Conservation (phyloP, 1,284 basidiomycete species). For the Heliocybe sulcata region DNA sequence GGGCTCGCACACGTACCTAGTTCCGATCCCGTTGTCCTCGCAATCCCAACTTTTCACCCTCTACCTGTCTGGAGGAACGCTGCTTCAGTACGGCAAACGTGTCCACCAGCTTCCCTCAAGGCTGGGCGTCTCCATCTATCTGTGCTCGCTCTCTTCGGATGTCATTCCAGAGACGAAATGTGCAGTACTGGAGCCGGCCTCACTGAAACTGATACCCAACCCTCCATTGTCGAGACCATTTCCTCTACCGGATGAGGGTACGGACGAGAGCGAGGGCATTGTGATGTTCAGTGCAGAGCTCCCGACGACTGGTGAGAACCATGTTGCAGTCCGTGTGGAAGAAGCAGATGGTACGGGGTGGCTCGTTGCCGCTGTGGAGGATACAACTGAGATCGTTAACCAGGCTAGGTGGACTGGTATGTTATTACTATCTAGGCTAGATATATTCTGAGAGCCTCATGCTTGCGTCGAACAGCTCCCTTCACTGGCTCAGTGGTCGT, state of each 20-base stretch:
- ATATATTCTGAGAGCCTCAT: no score
- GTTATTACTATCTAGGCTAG: neutral
- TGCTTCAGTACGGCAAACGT: constrained; percentile 18
- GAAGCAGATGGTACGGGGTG: constrained; percentile 50
- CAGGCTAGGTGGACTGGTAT: neutral
- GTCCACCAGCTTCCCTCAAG: neutral
- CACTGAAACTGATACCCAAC: constrained; percentile 55
- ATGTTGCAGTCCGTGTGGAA: constrained; percentile 46
- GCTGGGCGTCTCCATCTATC: neutral
- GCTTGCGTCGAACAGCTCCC: neutral
- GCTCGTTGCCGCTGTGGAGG: constrained; percentile 38
- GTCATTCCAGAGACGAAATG: constrained; percentile 36
- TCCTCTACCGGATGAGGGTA: constrained; percentile 57
- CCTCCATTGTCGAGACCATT: constrained; percentile 45
- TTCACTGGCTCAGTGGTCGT: neutral
- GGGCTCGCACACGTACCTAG: constrained; percentile 37
- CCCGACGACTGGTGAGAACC: constrained; percentile 19
- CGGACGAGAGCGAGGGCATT: constrained; percentile 68
- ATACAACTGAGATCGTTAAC: neutral
- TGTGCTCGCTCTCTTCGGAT: constrained; percentile 28
- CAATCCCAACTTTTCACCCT: constrained; percentile 33
- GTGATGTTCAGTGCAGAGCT: constrained; percentile 53
- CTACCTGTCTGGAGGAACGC: constrained; percentile 52
- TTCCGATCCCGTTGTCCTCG: constrained; percentile 31
- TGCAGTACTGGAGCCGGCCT: constrained; percentile 30